Conservation (phyloP, 768 basidiomycete genomes). For the Krasilnikovozyma curviuscula region DNA sequence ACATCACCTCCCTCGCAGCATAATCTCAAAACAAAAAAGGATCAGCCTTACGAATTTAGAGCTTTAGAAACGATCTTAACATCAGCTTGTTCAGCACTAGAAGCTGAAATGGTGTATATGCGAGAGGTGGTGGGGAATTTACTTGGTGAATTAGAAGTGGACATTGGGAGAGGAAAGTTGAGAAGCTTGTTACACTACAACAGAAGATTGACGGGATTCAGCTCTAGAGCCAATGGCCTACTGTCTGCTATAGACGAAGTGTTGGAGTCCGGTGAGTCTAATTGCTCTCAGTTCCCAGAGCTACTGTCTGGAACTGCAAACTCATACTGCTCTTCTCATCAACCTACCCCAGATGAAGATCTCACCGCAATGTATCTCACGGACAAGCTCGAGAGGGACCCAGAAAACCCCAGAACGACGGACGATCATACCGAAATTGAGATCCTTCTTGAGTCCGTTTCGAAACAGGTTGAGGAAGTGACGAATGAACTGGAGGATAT, state of each 20-base stretch:
- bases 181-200: slow-evolving; percentile 83
- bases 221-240: slow-evolving; percentile 78
- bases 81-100: slow-evolving; percentile 75
- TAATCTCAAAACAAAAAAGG: slow-evolving; percentile 53
- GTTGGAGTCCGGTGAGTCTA: slow-evolving; percentile 52
- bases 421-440: slow-evolving; percentile 87
- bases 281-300: neutral
- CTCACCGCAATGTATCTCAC: slow-evolving; percentile 86
- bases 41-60: slow-evolving; percentile 35
- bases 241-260: slow-evolving; percentile 82
- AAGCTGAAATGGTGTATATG: slow-evolving; percentile 90
- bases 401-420: slow-evolving; percentile 37
- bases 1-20: slow-evolving; percentile 34
- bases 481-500: slow-evolving; percentile 80
- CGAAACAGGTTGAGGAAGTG: slow-evolving; percentile 91
- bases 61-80: slow-evolving; percentile 83
- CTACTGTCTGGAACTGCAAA: neutral
- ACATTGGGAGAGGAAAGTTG: slow-evolving; percentile 87
- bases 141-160: slow-evolving; percentile 79
- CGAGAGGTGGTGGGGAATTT: slow-evolving; percentile 75
- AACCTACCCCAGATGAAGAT: too few species aligned
- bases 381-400: slow-evolving; percentile 40
- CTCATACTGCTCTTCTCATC: too few species aligned
- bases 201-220: slow-evolving; percentile 65
- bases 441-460: slow-evolving; percentile 77